Percentiles rank a stretch among this genome's conserved stretches.
Conservation (phyloP, 768 basidiomycete genomes). For the Psilocybe cubensis region DNA sequence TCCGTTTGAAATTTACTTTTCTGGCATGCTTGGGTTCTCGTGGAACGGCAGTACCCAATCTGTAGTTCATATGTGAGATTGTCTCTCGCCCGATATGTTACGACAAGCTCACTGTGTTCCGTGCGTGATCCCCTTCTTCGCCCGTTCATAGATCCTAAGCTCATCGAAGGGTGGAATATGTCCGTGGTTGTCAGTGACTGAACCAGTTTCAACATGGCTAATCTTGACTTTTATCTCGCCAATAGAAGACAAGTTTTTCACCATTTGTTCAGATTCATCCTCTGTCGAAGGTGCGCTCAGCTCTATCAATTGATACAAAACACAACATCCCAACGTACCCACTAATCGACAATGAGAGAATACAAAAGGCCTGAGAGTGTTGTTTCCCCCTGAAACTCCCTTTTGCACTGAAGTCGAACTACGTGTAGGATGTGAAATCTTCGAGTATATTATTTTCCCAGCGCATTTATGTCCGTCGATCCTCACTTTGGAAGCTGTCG, state of each 20-base stretch:
- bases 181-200: background rate
- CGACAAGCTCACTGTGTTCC: constrained; percentile 23
- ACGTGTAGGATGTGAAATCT: background rate
- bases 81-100: background rate
- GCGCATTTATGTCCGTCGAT: constrained; percentile 7
- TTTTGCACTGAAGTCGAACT: constrained; percentile 1
- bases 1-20: constrained; percentile 1
- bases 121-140: constrained; percentile 30
- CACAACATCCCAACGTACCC: constrained; percentile 8
- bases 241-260: background rate
- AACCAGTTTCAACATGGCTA: background rate
- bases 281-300: background rate
- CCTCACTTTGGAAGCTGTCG: constrained; percentile 2
- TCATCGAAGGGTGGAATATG: background rate
- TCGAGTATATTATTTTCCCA: background rate
- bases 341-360: constrained; percentile 16
- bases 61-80: background rate
- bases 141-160: constrained; percentile 25
- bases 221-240: constrained; percentile 14
- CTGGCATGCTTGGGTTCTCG: background rate
- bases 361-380: background rate
- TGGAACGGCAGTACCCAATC: constrained; percentile 13
- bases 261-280: constrained; percentile 11
- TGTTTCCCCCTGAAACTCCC: constrained; percentile 1
- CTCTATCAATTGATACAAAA: background rate